A percentile compares a stretch with the other conserved stretches of the same genome.
Evolutionary conservation across 2,329 filamentous ascomycete genomes (phyloP).

Genomic region (Fusarium brevicatenulatum): DNA sequence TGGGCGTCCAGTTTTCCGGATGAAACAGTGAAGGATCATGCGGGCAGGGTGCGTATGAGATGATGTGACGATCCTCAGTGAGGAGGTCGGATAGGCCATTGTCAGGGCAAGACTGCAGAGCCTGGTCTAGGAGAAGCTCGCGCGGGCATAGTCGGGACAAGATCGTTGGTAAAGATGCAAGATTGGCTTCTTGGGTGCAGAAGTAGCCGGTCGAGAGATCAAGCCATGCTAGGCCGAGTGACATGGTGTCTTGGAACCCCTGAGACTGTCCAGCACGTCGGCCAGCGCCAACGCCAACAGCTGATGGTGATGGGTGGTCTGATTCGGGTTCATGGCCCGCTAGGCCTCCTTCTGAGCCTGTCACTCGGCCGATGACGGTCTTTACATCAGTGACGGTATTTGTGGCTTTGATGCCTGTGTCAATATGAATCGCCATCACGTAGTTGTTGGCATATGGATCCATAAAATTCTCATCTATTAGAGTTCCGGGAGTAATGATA

Average conservation of each 20-base stretch:
- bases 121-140: constrained; percentile 82
- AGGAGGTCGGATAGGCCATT: constrained; percentile 74
- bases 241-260: constrained; percentile 34
- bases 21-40: constrained; percentile 56
- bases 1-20: constrained; percentile 74
- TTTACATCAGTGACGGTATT: constrained; percentile 47
- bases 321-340: constrained; percentile 31
- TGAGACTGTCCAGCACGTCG: constrained; percentile 23
- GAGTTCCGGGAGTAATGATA: constrained; percentile 91
- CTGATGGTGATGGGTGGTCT: constrained; percentile 33
- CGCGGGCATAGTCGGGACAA: constrained; percentile 84
- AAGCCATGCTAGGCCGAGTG: constrained; percentile 88
- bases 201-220: constrained; percentile 97
- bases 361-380: constrained; percentile 68
- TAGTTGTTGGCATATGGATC: constrained; percentile 95
- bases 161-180: constrained; percentile 79
- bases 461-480: constrained; percentile 98
- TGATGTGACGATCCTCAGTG: constrained; percentile 77
- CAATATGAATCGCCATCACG: constrained; percentile 77
- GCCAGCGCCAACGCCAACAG: constrained; percentile 37
- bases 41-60: constrained; percentile 76
- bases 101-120: constrained; percentile 65
- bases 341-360: constrained; percentile 14
- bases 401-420: neutral
- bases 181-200: constrained; percentile 79